Percentiles rank a stretch among this genome's conserved stretches.
Evolutionary conservation across 306 rosid genomes (phyloP).

Genomic region (Cucurbita pepo): DNA sequence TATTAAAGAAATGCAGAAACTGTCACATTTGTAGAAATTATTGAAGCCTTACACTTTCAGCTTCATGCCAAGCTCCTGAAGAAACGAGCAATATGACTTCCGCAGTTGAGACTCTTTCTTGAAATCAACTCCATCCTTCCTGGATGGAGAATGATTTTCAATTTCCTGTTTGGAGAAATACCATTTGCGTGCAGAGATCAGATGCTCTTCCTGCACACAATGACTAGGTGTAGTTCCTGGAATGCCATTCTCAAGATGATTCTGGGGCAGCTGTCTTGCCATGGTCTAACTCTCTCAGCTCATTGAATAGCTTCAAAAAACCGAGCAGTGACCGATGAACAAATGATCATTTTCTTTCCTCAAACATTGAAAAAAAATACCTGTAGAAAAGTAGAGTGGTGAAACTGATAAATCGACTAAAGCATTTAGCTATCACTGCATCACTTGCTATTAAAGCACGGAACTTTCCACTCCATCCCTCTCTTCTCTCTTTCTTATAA

Average conservation of each 20-base stretch:
- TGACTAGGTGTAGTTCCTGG: conserved; percentile 8
- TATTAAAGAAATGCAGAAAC: background rate
- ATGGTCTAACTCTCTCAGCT: conserved; percentile 5
- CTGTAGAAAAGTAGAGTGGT: background rate
- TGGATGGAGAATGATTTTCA: conserved; percentile 28
- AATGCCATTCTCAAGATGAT: conserved; percentile 3
- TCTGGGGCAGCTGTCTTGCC: conserved; percentile 10
- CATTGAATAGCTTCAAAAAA: background rate
- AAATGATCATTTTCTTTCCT: background rate
- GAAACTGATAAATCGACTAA: background rate
- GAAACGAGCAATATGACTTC: conserved; percentile 27
- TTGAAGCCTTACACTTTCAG: conserved; percentile 27
- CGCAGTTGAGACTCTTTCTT: conserved; percentile 26
- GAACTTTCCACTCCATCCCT: background rate
- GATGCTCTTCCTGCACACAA: conserved; percentile 8
- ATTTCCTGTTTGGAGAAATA: conserved; percentile 27
- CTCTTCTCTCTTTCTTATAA: background rate
- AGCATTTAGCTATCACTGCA: background rate
- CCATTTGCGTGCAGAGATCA: conserved; percentile 13
- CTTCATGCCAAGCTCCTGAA: conserved; percentile 31
- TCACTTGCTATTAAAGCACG: background rate
- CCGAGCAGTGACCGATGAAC: background rate
- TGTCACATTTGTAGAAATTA: background rate
- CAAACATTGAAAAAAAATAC: background rate
- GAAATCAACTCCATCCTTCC: conserved; percentile 30